Percentiles rank a stretch among this genome's conserved stretches.
Conservation (phyloP, 106 monocot species). For the Xerophyta viscosa region DNA sequence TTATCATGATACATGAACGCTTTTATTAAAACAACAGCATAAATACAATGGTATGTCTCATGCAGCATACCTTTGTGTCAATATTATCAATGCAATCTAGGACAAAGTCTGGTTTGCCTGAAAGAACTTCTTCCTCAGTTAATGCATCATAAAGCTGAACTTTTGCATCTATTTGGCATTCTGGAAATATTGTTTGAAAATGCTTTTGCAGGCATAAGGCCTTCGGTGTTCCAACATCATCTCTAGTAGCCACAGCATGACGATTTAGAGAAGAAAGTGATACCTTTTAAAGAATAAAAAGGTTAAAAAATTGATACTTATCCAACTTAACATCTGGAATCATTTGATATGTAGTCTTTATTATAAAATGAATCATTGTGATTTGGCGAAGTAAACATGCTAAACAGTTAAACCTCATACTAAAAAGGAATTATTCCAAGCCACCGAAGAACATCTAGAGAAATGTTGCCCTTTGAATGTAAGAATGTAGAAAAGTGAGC, state of each 20-base stretch:
- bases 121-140: slow-evolving; percentile 87
- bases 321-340: no score
- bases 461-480: no score
- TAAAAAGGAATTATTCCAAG: no score
- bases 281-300: slow-evolving; percentile 39
- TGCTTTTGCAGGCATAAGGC: slow-evolving; percentile 87
- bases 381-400: no score
- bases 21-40: neutral
- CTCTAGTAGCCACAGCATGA: slow-evolving; percentile 94
- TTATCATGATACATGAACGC: no score
- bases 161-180: slow-evolving; percentile 78
- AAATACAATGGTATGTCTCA: neutral
- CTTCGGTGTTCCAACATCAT: slow-evolving; percentile 91
- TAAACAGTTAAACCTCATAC: no score
- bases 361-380: no score
- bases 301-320: no score
- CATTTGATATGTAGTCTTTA: no score
- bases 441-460: no score
- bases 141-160: slow-evolving; percentile 85
- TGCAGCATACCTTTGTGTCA: slow-evolving; percentile 71
- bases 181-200: slow-evolving; percentile 87
- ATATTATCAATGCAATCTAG: slow-evolving; percentile 99
- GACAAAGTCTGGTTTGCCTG: slow-evolving; percentile 84
- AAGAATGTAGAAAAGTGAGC: no score
- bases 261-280: slow-evolving; percentile 96